Percentiles rank a stretch among this genome's conserved stretches.
These are phyloP conservation scores for Colletotrichum echinochloae DNA, from an alignment of 2,329 filamentous ascomycete genomes.

Conservation along the genomic window DNA sequence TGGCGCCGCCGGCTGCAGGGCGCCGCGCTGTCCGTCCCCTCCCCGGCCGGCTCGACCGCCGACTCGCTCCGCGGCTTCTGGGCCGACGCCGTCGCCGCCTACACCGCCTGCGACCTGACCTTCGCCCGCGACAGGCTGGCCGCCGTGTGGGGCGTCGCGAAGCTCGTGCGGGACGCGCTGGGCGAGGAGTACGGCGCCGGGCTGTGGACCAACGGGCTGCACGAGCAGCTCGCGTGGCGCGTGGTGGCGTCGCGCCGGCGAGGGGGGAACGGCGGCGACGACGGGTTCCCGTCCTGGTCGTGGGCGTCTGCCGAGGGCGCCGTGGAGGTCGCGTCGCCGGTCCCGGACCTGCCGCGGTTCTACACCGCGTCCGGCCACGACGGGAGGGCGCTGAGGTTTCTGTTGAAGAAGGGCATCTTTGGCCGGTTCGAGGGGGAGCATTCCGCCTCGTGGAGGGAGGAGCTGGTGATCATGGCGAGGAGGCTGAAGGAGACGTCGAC, in stretches of 20 bases:
- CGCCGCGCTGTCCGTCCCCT: not conserved
- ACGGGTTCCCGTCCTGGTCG: constrained; percentile 14
- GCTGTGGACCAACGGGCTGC: constrained; percentile 39
- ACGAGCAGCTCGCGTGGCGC: constrained; percentile 43
- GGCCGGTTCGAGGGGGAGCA: constrained; percentile 14
- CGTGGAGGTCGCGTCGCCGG: constrained; percentile 2
- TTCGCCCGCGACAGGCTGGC: constrained; percentile 33
- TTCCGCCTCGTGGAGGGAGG: constrained; percentile 1
- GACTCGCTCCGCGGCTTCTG: constrained; percentile 40
- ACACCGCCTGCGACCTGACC: constrained; percentile 42
- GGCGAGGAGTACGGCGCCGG: constrained; percentile 36
- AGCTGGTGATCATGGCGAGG: not conserved
- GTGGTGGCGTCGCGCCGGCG: not conserved
- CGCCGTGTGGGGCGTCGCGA: constrained; percentile 43
- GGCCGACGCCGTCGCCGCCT: constrained; percentile 39
- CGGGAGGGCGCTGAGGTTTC: not conserved
- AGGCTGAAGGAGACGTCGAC: not conserved
- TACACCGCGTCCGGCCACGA: not conserved
- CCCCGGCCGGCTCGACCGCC: not conserved
- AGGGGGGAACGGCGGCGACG: not conserved
- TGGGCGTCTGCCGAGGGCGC: constrained; percentile 4
- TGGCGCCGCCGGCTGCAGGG: constrained; percentile 23
- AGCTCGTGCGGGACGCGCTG: constrained; percentile 17
- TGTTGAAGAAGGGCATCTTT: constrained; percentile 2
- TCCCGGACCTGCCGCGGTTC: not conserved